Evolutionary conservation across 192 early-diverging fungal species (phyloP), one percentile per base, ranked within the genome.

Genomic region (Polychytrium aggregatum): DNA sequence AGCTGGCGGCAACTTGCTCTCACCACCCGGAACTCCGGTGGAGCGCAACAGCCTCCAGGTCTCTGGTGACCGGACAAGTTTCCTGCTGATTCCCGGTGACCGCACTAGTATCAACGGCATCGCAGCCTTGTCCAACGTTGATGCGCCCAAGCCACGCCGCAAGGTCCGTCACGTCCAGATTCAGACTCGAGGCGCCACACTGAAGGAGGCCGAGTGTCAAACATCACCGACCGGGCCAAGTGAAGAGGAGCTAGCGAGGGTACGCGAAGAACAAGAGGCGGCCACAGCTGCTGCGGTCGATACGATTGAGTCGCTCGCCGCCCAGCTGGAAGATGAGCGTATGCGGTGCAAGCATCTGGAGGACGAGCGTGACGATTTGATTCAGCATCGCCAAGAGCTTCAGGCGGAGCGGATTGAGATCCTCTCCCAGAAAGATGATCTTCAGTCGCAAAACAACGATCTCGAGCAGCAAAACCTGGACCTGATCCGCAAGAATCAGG

Each of bases 161-260:
- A 65, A 66, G 38, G 58, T 65, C 48, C 62, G 68, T 16, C 68
- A 70, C 47, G 68, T 70, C 20, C 68, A 65, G 37, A 70, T 70
- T 47, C 68, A 70, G 48, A 70, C 68, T 5, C 59, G 63, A 18
- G 56, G 50, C 11, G 46, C 62, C 3, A 45, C 48, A 7, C 43
- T 52, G 24, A 44, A 44, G 31, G 28, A 53, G 7, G 38, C 44
- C 26, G 25, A 17, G 37, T 52, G 44, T 9, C 65, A 65, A 41
- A 56, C 54, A 2, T 22, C 28, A n/a, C n/a, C n/a, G n/a, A n/a
- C n/a, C n/a, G n/a, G n/a, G n/a, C n/a, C n/a, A n/a, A n/a, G n/a
- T n/a, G 18, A 41, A 7, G 18, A 4, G 3, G 40, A 41, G 18
- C n/a, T n/a, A n/a, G n/a, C n/a, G n/a, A n/a, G n/a, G n/a, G n/a